A percentile compares a stretch with the other conserved stretches of the same genome.
Evolutionary conservation across 306 rosid species (phyloP).

Genomic region (Cicer bijugum): DNA sequence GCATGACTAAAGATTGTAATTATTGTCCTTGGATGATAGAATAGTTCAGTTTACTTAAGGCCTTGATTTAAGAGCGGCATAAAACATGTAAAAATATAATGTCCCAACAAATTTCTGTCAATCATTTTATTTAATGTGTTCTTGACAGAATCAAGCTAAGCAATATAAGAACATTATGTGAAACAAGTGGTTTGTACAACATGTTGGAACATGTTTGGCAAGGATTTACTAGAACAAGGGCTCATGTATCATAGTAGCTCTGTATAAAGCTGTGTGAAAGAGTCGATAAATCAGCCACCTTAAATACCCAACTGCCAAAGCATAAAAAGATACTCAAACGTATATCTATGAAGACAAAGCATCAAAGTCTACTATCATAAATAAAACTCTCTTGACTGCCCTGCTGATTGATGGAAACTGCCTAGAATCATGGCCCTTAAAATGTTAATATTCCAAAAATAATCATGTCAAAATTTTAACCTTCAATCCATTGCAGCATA

Average conservation of each 20-base stretch:
- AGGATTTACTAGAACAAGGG: conserved; percentile 9
- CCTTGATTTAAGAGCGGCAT: conserved; percentile 31
- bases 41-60: conserved; percentile 24
- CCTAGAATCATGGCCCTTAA: neutral
- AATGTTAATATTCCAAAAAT: conserved; percentile 6
- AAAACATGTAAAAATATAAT: conserved; percentile 21
- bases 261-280: conserved; percentile 2
- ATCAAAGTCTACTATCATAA: conserved; percentile 29
- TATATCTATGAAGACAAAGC: neutral
- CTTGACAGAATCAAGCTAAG: conserved; percentile 1
- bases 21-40: conserved; percentile 12
- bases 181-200: conserved; percentile 30
- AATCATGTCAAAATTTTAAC: neutral
- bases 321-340: conserved; percentile 8
- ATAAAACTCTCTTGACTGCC: conserved; percentile 5
- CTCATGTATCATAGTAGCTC: neutral
- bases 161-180: conserved; percentile 22
- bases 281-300: conserved; percentile 16
- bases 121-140: conserved; percentile 28
- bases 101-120: conserved; percentile 23
- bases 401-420: neutral
- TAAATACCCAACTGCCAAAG: conserved; percentile 27
- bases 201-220: conserved; percentile 27
- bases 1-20: conserved; percentile 5
- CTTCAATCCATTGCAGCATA: conserved; percentile 21